These are phyloP conservation scores for Lineolata rhizophorae DNA, from an alignment of 495 filamentous ascomycete species.

Conservation along the genomic window DNA sequence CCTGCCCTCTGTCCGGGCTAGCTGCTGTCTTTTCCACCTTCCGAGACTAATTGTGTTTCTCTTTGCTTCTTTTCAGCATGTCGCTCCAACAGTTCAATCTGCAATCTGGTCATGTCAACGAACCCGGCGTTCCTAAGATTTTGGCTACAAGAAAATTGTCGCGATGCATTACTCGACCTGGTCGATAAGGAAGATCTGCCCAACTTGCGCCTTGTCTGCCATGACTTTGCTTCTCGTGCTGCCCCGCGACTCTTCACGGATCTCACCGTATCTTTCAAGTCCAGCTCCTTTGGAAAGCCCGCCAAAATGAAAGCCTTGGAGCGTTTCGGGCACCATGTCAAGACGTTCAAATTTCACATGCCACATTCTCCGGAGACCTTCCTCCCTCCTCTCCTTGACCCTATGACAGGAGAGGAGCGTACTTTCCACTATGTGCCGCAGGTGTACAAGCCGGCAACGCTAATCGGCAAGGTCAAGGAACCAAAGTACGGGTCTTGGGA, in stretches of 20 bases:
- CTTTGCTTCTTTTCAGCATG: slow-evolving; percentile 6
- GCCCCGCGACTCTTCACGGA: slow-evolving; percentile 28
- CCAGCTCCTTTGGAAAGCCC: slow-evolving; percentile 46
- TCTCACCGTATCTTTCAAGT: slow-evolving; percentile 39
- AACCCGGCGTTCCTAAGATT: slow-evolving; percentile 24
- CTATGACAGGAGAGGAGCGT: slow-evolving; percentile 44
- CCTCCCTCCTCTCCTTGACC: slow-evolving; percentile 52
- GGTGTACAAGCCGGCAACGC: slow-evolving; percentile 16
- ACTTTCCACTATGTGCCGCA: slow-evolving; percentile 55
- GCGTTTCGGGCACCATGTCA: slow-evolving; percentile 48
- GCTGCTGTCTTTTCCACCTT: no score
- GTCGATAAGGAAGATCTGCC: slow-evolving; percentile 22
- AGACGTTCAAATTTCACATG: slow-evolving; percentile 45
- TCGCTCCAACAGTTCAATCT: slow-evolving; percentile 15
- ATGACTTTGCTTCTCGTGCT: slow-evolving; percentile 24
- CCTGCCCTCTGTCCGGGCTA: no score
- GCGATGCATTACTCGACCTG: slow-evolving; percentile 22
- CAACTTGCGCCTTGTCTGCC: slow-evolving; percentile 28
- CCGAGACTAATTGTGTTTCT: no score
- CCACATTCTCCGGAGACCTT: slow-evolving; percentile 50
- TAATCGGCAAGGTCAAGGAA: slow-evolving; percentile 13
- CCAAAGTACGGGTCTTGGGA: slow-evolving; percentile 47
- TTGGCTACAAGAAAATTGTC: slow-evolving; percentile 25
- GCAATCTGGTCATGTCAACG: slow-evolving; percentile 18
- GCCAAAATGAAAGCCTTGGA: slow-evolving; percentile 43